Conservation (phyloP, 495 filamentous ascomycete genomes). For the Neurospora sp. region DNA sequence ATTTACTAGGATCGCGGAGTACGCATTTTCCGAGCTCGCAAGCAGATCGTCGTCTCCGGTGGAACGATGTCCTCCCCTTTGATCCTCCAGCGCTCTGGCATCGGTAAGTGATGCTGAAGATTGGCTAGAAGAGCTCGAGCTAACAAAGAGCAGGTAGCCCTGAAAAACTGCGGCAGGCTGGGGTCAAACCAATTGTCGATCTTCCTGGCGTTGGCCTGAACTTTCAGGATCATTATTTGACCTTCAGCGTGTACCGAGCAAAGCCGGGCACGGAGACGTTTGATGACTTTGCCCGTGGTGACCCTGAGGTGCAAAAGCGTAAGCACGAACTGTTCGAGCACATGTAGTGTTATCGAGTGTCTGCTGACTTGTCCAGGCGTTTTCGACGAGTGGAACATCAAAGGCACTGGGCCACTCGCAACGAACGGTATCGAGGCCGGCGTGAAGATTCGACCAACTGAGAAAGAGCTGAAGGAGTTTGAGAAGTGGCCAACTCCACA, state of each 20-base stretch:
- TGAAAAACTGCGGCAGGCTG: conserved; percentile 59
- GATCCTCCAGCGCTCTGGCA: conserved; percentile 66
- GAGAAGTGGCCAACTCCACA: conserved; percentile 55
- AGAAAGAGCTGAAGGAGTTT: conserved; percentile 59
- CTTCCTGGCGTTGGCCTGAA: conserved; percentile 76
- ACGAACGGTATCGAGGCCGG: conserved; percentile 81
- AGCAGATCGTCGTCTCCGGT: conserved; percentile 69
- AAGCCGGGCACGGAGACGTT: conserved; percentile 72
- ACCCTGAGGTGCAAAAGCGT: conserved; percentile 58
- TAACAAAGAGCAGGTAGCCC: conserved; percentile 36
- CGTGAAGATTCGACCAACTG: conserved; percentile 67
- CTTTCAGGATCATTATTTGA: conserved; percentile 82
- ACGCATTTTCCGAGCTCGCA: conserved; percentile 57
- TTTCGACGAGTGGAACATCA: conserved; percentile 67
- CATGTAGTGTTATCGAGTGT: neutral
- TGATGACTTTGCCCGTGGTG: conserved; percentile 71
- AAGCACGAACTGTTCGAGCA: neutral
- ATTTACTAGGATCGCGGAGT: conserved; percentile 19
- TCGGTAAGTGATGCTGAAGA: conserved; percentile 20
- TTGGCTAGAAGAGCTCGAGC: neutral
- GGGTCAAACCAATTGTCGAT: conserved; percentile 62
- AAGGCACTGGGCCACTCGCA: conserved; percentile 69
- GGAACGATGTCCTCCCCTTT: conserved; percentile 72
- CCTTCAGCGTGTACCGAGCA: conserved; percentile 63
- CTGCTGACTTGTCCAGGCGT: conserved; percentile 26